These are phyloP conservation scores for Trichosporon inkin DNA, from an alignment of 1,284 basidiomycete species.

Conservation along the genomic window DNA sequence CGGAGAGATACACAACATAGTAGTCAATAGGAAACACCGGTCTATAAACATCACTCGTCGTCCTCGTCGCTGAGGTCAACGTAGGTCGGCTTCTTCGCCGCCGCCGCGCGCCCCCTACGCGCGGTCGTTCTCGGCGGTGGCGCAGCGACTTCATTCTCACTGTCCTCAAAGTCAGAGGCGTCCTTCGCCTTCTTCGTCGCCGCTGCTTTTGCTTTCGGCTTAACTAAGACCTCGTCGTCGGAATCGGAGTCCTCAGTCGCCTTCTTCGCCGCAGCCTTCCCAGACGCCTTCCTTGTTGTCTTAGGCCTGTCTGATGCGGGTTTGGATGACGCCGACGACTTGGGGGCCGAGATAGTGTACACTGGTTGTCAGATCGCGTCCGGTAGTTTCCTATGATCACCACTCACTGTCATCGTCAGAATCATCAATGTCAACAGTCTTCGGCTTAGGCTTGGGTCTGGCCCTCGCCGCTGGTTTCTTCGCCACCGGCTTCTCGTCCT, in stretches of 20 bases:
- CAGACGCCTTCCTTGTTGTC: slow-evolving; percentile 32
- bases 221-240: slow-evolving; percentile 19
- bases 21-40: no score
- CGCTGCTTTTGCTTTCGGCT: slow-evolving; percentile 18
- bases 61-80: slow-evolving; percentile 24
- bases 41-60: slow-evolving; percentile 7
- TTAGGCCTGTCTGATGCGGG: slow-evolving; percentile 16
- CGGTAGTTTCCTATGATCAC: neutral
- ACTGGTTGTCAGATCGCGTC: slow-evolving; percentile 9
- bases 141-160: neutral
- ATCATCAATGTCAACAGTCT: slow-evolving; percentile 57
- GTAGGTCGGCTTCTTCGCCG: slow-evolving; percentile 23
- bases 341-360: slow-evolving; percentile 38
- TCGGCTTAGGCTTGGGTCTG: slow-evolving; percentile 52
- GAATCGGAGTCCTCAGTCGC: slow-evolving; percentile 14
- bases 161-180: slow-evolving; percentile 23
- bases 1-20: no score
- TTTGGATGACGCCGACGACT: slow-evolving; percentile 22
- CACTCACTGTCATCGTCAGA: slow-evolving; percentile 56
- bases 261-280: slow-evolving; percentile 16
- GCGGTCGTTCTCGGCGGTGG: slow-evolving; percentile 11
- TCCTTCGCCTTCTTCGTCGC: slow-evolving; percentile 19
- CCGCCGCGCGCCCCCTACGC: slow-evolving; percentile 13
- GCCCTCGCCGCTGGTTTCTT: slow-evolving; percentile 50
- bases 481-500: neutral